Evolutionary conservation across 2,329 filamentous ascomycete genomes (phyloP), one percentile per base, ranked within the genome.

Genomic region (Aspergillus niger): DNA sequence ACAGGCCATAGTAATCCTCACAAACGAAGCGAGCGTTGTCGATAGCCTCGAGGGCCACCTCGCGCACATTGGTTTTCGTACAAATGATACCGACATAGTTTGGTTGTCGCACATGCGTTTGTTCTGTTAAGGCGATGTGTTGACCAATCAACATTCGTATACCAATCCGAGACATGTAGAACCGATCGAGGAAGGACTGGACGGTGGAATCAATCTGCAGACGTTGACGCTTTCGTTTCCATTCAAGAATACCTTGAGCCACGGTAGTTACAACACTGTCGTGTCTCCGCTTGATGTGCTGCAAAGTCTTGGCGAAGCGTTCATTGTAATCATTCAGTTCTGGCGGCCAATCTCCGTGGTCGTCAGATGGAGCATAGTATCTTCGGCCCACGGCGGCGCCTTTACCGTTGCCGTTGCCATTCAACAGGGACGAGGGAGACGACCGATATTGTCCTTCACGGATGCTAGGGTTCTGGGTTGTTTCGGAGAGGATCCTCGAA

Each of bases 81-180:
- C 95, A 99, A 73, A 99, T 99, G 68, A 99, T 97, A 65, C 95
- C 95, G 68, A 99, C 95, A 73, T 99, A 98, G 63, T 92, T 91
- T 39, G 92, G 92, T 76, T 98, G 94, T 64, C 89, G 88, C 67
- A 92, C 88, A 69, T 95, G 89, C 70, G 89, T 91, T 79, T 98
- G 93, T 76, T 98, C 94, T 5, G 93, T 97, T 61, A 99, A 83
- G 61, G 95, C 95, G 72, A 99, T 97, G 81, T 99, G 95, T 77
- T 99, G 95, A 56, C 95, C 95, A 70, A 99, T 97, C 54, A 99
- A 88, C 95, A 99, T 99, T 70, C 95, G 91, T 69, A 99, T 99
- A 67, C 95, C 95, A 72, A 99, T 99, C 64, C 95, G 91, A 48
- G 93, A 97, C 95, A 99, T 99, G 83, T 99, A 99, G 80, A 99